Evolutionary conservation across 345 rosid genomes (phyloP), one percentile per base, ranked within the genome.

Genomic region (Eutrema heterophyllum): DNA sequence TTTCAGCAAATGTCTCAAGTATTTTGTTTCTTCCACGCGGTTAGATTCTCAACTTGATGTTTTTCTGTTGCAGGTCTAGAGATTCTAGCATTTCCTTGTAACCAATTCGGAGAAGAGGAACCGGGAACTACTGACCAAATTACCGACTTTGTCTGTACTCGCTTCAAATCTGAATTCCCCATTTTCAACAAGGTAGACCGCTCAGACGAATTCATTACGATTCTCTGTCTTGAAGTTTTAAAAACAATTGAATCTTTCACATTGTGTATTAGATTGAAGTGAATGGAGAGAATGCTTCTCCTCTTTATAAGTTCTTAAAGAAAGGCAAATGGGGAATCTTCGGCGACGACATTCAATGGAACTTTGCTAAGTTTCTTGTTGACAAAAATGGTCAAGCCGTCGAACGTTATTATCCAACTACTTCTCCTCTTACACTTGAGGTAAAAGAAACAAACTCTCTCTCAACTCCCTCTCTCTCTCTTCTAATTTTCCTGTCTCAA

Each of bases 281-380:
- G 52, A 94, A 94, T 32, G 97, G 96, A 40, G 82, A 82, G 35
- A 79, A 80, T 52, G 87, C 90, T 68, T 89, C 84, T 63, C 89
- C 93, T 36, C 76, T 92, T 13, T 94, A 88, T 83, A 82, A 87
- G 78, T 92, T 84, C 83, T 71, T 92, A 63, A 94, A 94, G 82
- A 84, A 87, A 2, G 95, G 97, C 58, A 86, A 91, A 83, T 88
- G 97, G 86, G 96, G 95, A 70, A 71, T 89, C 40, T 87, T 94
- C 7, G 86, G 93, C 13, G 97, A 95, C 11, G 84, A 84, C 21
- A 88, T 95, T 62, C 97, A 94, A 64, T 92, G 97, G 96, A 95
- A 95, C 80, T 92, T 95, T 60, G 85, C 95, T 70, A 95, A 95
- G 84, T 92, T 95, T 83, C 84, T 92, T 66, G 92, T 90, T n/a